Conservation (phyloP, 2,329 filamentous ascomycete species). For the Geoglossum cookeanum region DNA sequence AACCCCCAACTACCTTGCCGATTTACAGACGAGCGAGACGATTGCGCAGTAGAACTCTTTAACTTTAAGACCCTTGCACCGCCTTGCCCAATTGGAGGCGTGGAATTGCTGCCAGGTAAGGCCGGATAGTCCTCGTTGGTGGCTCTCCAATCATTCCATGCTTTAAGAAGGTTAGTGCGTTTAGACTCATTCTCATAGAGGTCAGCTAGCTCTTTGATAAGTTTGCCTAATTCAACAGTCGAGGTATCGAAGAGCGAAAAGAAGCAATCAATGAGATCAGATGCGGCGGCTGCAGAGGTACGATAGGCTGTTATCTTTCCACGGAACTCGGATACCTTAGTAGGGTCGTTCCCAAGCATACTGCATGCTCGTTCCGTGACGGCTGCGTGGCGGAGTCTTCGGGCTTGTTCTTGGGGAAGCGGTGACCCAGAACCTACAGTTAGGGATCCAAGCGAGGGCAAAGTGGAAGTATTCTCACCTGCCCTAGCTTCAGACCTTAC, state of each 20-base stretch:
- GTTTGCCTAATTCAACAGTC: constrained; percentile 63
- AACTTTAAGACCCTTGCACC: constrained; percentile 45
- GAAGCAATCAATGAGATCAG: constrained; percentile 68
- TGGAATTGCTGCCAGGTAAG: constrained; percentile 46
- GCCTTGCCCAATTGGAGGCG: constrained; percentile 29
- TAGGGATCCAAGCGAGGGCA: constrained; percentile 12
- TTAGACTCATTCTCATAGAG: constrained; percentile 74
- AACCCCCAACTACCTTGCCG: constrained; percentile 38
- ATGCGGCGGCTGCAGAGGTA: constrained; percentile 46
- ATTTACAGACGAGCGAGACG: constrained; percentile 38
- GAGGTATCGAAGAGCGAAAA: constrained; percentile 73
- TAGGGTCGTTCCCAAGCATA: constrained; percentile 56
- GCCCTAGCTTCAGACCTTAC: constrained; percentile 10
- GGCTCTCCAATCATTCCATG: constrained; percentile 89
- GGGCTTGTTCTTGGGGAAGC: constrained; percentile 57
- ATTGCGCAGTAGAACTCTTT: constrained; percentile 51
- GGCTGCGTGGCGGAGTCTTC: constrained; percentile 57
- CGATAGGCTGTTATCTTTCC: constrained; percentile 62
- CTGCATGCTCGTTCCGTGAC: constrained; percentile 73
- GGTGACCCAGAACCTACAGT: constrained; percentile 9
- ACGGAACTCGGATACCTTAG: constrained; percentile 63
- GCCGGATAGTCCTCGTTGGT: constrained; percentile 93
- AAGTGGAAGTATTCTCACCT: constrained; percentile 4
- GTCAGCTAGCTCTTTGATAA: constrained; percentile 80
- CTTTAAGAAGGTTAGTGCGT: constrained; percentile 51